Evolutionary conservation across 2,329 filamentous ascomycete genomes (phyloP), one percentile per base, ranked within the genome.

Genomic region (Xylaria sp.): DNA sequence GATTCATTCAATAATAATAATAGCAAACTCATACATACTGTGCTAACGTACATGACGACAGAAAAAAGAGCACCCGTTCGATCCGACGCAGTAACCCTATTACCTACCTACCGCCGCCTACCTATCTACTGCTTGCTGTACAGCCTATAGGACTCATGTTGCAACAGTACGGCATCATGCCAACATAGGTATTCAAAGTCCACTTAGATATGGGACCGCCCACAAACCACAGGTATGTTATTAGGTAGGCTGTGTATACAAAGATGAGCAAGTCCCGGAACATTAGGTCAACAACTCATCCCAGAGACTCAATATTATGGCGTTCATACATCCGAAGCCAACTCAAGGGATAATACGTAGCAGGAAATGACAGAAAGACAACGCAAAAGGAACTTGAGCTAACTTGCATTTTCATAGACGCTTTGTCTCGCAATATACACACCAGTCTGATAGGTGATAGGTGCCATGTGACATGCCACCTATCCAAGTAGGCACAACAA

Each of bases 361-460:
- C 24, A 17, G 39, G 39, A 42, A 42, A 42, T 27, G 58, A 3
- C 27, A 34, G 17, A 53, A 45, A 63, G 21, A 56, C n/a, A 12
- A 24, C 14, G 19, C 57, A 56, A 53, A 47, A 47, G 5, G 17
- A 19, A 47, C 17, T 19, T 19, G n/a, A 47, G 17, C n/a, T 47
- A 8, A 9, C 42, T 19, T 47, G 17, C 4, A 47, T 9, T 69
- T 51, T 67, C 64, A 57, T 53, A 34, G 24, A 59, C 39, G 30
- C 51, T 62, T 64, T 62, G 50, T 64, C 45, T 50, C 56, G 36
- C 53, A 14, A 51, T 30, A 54, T 48, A 36, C n/a, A 45, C 34
- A 27, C 4, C 24, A 4, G 24, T 27, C 24, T 11, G 24, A 56
- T 21, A 30, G 12, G 32, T 59, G 55, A 64, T 64, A 64, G 54